Base-by-base conservation (phyloP, 805 yeast species). In the Metschnikowia amazonensis region DNA sequence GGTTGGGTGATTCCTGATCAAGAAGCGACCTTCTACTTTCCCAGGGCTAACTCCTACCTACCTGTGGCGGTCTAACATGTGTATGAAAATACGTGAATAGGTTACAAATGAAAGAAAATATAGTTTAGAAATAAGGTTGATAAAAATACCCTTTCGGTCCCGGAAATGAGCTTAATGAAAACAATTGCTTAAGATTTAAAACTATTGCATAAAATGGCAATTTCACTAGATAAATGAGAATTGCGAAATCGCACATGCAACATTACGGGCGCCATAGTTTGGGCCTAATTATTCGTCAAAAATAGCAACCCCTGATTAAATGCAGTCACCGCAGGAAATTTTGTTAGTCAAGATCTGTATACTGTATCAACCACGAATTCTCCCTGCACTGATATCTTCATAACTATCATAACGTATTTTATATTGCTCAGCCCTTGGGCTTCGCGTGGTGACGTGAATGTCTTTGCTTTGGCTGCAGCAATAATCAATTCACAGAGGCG, bases 201-300 rank as follows among this genome's bases (percentile, higher is more conserved):
- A 4, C 23, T 6, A 6, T 21, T 7, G 4, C 33, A 8, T 11
- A 14, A 17, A 10, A 7, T 29, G 17, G 18, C 14, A 33, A 9
- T 33, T 33, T 24, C 36, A 13, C 10, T 20, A 14, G 20, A 20
- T 14, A 2, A n/a, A 18, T 5, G 25, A 14, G 5, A 10, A 37
- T 37, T 27, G 32, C 33, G 41, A 37, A 37, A 37, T 25, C 28
- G 33, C 41, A n/a, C 41, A 37, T 28, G n/a, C n/a, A n/a, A n/a
- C n/a, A n/a, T n/a, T n/a, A n/a, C n/a, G n/a, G n/a, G 41, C 41
- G 41, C 33, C 41, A 37, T 37, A 37, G 33, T 28, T 14, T 3
- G 24, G n/a, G 18, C 18, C 24, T 25, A 17, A 29, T 27, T n/a
- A 21, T 9, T 35, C 20, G 29, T 35, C 29, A 13, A 21, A 5